phyloP scores from a whole-genome alignment of 2,329 filamentous ascomycete species.

The Cladophialophora exuberans region DNA sequence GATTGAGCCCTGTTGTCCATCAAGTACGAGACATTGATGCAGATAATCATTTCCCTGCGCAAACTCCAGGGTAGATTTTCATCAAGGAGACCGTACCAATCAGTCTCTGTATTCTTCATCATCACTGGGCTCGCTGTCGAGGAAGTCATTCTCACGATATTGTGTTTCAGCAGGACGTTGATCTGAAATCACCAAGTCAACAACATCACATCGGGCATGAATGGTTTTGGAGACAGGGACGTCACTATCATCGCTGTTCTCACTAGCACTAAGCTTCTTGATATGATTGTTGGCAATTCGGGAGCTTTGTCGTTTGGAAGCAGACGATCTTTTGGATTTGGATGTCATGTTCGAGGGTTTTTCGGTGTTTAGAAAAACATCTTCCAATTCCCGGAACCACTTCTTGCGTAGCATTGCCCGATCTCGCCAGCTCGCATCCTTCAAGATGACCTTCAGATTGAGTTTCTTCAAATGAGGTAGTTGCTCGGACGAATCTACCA shows the following conservation, averaged over 20 bases:
- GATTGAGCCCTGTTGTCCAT: no score
- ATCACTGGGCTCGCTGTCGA: slow-evolving; percentile 59
- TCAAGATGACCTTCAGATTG: slow-evolving; percentile 75
- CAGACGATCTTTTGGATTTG: slow-evolving; percentile 15
- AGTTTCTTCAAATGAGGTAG: slow-evolving; percentile 71
- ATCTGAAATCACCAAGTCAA: slow-evolving; percentile 65
- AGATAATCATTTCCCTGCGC: background rate
- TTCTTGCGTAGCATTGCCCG: slow-evolving; percentile 76
- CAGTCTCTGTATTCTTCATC: slow-evolving; percentile 64
- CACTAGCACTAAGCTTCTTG: slow-evolving; percentile 13
- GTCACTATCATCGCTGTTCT: slow-evolving; percentile 22
- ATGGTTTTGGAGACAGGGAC: background rate
- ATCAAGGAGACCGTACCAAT: no score
- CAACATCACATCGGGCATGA: slow-evolving; percentile 62
- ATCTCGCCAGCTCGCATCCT: slow-evolving; percentile 76
- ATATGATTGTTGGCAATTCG: slow-evolving; percentile 36
- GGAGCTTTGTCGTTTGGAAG: slow-evolving; percentile 45
- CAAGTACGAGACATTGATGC: no score
- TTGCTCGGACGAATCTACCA: slow-evolving; percentile 70
- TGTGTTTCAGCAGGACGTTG: slow-evolving; percentile 62
- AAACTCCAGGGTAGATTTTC: slow-evolving; percentile 26
- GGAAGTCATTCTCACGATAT: slow-evolving; percentile 62
- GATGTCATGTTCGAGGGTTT: slow-evolving; percentile 1
- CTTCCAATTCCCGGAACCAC: slow-evolving; percentile 73
- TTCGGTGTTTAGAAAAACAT: slow-evolving; percentile 42